Percentiles rank a stretch among this genome's conserved stretches.
Evolutionary conservation across 257 asterid species (phyloP).

Genomic region (Solanum appendiculatum): DNA sequence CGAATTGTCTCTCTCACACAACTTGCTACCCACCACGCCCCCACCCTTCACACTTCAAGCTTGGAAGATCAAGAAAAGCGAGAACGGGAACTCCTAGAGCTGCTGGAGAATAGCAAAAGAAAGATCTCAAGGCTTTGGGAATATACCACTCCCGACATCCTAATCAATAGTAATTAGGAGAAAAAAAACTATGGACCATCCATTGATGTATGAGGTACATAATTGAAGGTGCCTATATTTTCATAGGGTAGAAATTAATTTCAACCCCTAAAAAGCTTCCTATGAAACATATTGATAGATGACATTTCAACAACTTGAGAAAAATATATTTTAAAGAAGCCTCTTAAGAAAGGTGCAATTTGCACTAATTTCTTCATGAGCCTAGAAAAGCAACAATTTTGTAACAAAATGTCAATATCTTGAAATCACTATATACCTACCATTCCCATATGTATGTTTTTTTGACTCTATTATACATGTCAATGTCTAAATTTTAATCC

Average conservation of each 20-base stretch:
- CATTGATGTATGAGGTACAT: neutral
- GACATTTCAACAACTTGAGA: neutral
- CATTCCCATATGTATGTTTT: neutral
- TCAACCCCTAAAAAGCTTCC: neutral
- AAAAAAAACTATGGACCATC: neutral
- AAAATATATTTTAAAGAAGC: neutral
- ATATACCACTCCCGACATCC: too few species aligned
- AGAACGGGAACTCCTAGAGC: too few species aligned
- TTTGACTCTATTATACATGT: neutral
- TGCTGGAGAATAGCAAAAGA: too few species aligned
- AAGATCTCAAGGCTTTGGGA: too few species aligned
- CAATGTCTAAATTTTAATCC: neutral
- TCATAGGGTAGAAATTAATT: neutral
- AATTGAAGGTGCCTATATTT: neutral
- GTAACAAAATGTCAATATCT: neutral
- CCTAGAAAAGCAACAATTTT: neutral
- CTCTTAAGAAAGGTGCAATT: neutral
- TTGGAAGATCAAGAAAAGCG: too few species aligned
- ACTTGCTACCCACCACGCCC: neutral
- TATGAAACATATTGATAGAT: neutral
- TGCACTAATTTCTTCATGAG: neutral
- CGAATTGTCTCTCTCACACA: neutral
- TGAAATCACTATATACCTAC: neutral
- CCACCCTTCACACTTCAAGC: neutral
- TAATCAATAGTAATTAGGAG: neutral